phyloP scores from a whole-genome alignment of 176 grass and related monocot species.

The Ananas comosus region DNA sequence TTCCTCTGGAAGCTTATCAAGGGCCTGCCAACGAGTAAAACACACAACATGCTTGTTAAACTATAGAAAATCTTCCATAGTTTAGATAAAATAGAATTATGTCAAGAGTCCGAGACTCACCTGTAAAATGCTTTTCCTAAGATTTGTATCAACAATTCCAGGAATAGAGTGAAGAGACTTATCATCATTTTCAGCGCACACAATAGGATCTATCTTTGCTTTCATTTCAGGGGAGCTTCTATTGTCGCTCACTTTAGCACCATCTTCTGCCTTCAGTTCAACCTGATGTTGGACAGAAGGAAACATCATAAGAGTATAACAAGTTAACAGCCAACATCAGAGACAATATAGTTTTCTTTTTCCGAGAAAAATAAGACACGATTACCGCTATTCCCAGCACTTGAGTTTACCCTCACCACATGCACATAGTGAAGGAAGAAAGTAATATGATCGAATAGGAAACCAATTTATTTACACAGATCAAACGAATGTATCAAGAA shows the following conservation, averaged over 20 bases:
- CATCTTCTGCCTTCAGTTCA: conserved; percentile 12
- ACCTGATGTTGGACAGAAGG: conserved; percentile 1
- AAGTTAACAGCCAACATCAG: not conserved
- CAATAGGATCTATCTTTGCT: not conserved
- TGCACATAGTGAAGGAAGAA: not conserved
- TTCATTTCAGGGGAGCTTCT: not conserved
- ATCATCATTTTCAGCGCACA: conserved; percentile 7
- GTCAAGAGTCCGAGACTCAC: not conserved
- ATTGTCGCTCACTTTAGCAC: not conserved
- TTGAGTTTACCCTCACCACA: not conserved
- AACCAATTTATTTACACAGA: too few relatives aligned
- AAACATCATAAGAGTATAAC: conserved; percentile 2
- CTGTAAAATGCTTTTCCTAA: conserved; percentile 14
- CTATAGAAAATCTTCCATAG: not conserved
- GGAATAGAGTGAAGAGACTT: conserved; percentile 3
- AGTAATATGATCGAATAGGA: too few relatives aligned
- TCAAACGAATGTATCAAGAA: too few relatives aligned
- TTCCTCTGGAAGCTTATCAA: conserved; percentile 32
- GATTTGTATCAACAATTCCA: conserved; percentile 30
- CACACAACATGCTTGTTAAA: conserved; percentile 7
- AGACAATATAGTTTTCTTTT: not conserved
- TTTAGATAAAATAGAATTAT: not conserved
- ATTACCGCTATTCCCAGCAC: not conserved
- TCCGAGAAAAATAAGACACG: not conserved
- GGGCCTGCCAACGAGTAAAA: conserved; percentile 26